These are phyloP conservation scores for Xylariaceae sp. DNA, from an alignment of 2,329 filamentous ascomycete species.

Conservation along the genomic window DNA sequence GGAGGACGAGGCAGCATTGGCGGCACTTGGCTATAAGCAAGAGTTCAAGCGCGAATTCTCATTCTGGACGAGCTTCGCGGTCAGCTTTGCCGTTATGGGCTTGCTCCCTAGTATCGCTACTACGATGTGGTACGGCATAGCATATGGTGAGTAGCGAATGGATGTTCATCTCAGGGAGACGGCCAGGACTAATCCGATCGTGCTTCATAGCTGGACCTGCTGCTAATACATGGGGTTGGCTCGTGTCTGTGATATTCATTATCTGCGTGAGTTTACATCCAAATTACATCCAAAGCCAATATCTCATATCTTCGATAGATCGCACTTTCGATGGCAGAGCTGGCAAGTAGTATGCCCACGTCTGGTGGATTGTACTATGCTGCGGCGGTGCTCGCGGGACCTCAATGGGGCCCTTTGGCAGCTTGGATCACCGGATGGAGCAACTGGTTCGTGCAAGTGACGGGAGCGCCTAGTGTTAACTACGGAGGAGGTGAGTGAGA, in stretches of 20 bases:
- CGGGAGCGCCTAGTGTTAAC: slow-evolving; percentile 30
- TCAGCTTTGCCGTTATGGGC: slow-evolving; percentile 69
- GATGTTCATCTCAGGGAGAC: not conserved
- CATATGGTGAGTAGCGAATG: slow-evolving; percentile 29
- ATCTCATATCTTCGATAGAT: slow-evolving; percentile 20
- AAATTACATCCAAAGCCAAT: not conserved
- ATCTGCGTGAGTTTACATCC: slow-evolving; percentile 50
- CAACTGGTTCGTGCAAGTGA: slow-evolving; percentile 33
- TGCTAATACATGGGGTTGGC: slow-evolving; percentile 74
- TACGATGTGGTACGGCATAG: slow-evolving; percentile 67
- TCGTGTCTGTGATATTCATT: slow-evolving; percentile 69
- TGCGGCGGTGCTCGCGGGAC: slow-evolving; percentile 60
- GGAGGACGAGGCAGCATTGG: slow-evolving; percentile 57
- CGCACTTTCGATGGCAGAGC: slow-evolving; percentile 65
- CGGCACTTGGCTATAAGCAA: slow-evolving; percentile 55
- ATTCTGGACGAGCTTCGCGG: slow-evolving; percentile 70
- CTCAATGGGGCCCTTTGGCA: slow-evolving; percentile 31
- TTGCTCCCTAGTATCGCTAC: slow-evolving; percentile 67
- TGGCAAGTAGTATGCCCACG: slow-evolving; percentile 71
- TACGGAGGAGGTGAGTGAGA: slow-evolving; percentile 29
- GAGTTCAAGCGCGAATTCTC: slow-evolving; percentile 63
- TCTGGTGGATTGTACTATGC: slow-evolving; percentile 72
- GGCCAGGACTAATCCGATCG: slow-evolving; percentile 6
- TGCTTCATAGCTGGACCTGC: slow-evolving; percentile 27
- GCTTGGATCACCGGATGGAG: slow-evolving; percentile 33